Evolutionary conservation across 305 asterid genomes (phyloP).

Genomic region (Euphrasia arctica): DNA sequence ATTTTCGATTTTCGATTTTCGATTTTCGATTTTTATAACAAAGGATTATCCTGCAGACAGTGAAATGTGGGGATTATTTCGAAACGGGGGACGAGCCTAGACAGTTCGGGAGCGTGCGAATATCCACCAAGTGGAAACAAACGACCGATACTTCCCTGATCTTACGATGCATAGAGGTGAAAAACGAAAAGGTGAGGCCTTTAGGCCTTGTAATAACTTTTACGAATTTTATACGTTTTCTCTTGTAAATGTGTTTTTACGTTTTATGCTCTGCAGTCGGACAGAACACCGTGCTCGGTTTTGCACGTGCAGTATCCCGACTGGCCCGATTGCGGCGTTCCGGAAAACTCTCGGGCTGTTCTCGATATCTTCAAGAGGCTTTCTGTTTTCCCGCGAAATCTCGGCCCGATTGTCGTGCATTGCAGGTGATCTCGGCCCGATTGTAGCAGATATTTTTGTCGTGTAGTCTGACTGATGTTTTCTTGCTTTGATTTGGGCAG

Average conservation of each 20-base stretch:
- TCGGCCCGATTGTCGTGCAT: slow-evolving; percentile 89
- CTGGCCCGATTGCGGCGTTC: slow-evolving; percentile 97
- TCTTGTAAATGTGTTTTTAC: neutral
- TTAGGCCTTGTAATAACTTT: neutral
- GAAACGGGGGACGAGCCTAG: slow-evolving; percentile 81
- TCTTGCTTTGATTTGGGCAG: no score
- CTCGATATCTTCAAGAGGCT: slow-evolving; percentile 65
- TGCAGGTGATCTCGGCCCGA: no score
- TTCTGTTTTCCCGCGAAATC: slow-evolving; percentile 45
- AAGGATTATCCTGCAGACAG: slow-evolving; percentile 42
- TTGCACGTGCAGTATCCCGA: slow-evolving; percentile 84
- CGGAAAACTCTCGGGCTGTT: slow-evolving; percentile 59
- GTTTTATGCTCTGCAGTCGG: slow-evolving; percentile 50
- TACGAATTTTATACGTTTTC: neutral
- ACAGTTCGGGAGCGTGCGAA: slow-evolving; percentile 67
- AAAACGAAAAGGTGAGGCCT: slow-evolving; percentile 63
- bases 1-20: neutral
- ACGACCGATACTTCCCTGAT: slow-evolving; percentile 53
- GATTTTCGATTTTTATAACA: no score
- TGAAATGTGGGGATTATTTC: slow-evolving; percentile 87
- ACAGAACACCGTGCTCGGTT: slow-evolving; percentile 62
- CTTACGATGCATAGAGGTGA: slow-evolving; percentile 73
- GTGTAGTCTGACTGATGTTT: no score
- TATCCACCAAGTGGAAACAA: slow-evolving; percentile 55
- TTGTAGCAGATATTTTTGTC: no score